Percentiles rank a stretch among this genome's conserved stretches.
Conservation (phyloP, 2,329 filamentous ascomycete species). For the Esteya vermicola region DNA sequence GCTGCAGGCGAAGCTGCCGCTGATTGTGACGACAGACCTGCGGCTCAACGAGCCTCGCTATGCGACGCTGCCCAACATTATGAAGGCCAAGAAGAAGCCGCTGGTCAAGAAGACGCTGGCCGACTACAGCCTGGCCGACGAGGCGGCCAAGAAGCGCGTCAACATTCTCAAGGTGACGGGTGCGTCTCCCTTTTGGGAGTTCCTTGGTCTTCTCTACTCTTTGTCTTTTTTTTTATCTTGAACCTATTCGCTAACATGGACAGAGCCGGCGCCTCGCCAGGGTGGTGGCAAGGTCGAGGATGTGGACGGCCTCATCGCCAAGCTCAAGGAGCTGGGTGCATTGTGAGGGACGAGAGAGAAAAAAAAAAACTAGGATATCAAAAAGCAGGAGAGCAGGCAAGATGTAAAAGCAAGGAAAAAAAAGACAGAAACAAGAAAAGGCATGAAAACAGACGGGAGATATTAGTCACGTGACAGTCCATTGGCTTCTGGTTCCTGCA, state of each 20-base stretch:
- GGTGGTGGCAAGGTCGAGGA: constrained; percentile 96
- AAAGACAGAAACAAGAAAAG: neutral
- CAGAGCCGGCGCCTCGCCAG: constrained; percentile 75
- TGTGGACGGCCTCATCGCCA: constrained; percentile 84
- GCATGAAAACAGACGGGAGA: too few relatives aligned
- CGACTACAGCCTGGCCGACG: constrained; percentile 65
- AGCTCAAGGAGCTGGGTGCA: constrained; percentile 92
- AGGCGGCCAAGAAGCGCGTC: constrained; percentile 60
- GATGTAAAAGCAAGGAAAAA: too few relatives aligned
- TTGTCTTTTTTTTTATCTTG: neutral
- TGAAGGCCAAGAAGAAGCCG: constrained; percentile 99
- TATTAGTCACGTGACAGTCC: too few relatives aligned
- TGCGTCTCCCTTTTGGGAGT: constrained; percentile 19
- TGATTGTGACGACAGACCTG: constrained; percentile 92
- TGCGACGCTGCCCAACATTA: constrained; percentile 92
- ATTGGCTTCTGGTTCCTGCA: too few relatives aligned
- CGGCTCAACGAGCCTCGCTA: constrained; percentile 90
- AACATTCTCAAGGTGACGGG: constrained; percentile 83
- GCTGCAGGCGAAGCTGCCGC: constrained; percentile 67
- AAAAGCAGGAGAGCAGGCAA: too few relatives aligned
- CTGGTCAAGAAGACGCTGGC: constrained; percentile 78
- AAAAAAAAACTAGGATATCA: neutral
- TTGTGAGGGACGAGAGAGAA: constrained; percentile 35
- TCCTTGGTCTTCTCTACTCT: constrained; percentile 1
- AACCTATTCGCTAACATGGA: constrained; percentile 9